These are phyloP conservation scores for Monilinia laxa DNA, from an alignment of 2,329 filamentous ascomycete genomes.

Conservation along the genomic window DNA sequence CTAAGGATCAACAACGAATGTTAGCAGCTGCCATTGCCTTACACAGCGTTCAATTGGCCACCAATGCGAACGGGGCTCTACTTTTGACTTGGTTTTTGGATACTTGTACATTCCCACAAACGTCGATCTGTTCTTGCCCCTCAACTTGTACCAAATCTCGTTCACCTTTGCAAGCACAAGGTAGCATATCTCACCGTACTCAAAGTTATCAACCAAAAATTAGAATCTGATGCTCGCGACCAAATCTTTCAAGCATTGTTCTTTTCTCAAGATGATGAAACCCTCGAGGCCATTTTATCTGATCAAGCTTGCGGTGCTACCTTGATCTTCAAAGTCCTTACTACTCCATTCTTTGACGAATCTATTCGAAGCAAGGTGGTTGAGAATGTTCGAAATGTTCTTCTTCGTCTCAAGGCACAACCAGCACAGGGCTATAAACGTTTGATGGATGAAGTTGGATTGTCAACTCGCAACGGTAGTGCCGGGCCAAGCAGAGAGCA, in stretches of 20 bases:
- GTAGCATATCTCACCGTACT: constrained; percentile 95
- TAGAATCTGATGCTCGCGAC: constrained; percentile 88
- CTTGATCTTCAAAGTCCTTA: constrained; percentile 97
- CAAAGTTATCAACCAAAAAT: constrained; percentile 97
- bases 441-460: constrained; percentile 95
- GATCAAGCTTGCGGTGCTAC: constrained; percentile 93
- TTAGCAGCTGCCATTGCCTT: constrained; percentile 93
- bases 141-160: constrained; percentile 85
- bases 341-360: constrained; percentile 96
- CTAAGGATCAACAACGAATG: constrained; percentile 93
- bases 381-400: constrained; percentile 86
- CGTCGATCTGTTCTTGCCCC: constrained; percentile 90
- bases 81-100: constrained; percentile 97
- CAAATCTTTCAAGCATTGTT: constrained; percentile 87
- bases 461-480: constrained; percentile 64
- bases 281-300: constrained; percentile 83
- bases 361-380: constrained; percentile 82
- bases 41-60: constrained; percentile 93
- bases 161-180: constrained; percentile 97
- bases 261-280: constrained; percentile 83
- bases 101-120: constrained; percentile 91
- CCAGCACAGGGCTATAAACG: constrained; percentile 96
- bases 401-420: constrained; percentile 87
- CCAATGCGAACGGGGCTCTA: constrained; percentile 91
- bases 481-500: constrained; percentile 41